Percentiles rank a stretch among this genome's conserved stretches.
These are phyloP conservation scores for Rhodamnia argentea DNA, from an alignment of 345 rosid genomes.

Conservation along the genomic window DNA sequence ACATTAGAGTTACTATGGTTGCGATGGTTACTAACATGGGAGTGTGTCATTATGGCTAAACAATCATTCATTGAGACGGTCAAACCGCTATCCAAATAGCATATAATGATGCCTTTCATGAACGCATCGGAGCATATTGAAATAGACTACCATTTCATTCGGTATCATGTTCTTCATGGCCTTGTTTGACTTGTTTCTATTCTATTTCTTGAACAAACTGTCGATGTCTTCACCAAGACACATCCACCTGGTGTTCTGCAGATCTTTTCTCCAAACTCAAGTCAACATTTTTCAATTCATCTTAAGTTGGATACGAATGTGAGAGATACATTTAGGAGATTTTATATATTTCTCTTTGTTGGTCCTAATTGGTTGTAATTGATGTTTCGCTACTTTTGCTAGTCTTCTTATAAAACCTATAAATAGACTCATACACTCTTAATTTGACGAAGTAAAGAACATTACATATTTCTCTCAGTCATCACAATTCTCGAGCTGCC, in stretches of 20 bases:
- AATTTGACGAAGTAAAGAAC: neutral
- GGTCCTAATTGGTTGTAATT: neutral
- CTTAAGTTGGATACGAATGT: neutral
- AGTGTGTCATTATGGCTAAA: neutral
- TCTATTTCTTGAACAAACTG: neutral
- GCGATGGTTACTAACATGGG: neutral
- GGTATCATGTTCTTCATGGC: neutral
- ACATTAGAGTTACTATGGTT: neutral
- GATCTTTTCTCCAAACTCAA: neutral
- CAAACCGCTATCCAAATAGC: neutral
- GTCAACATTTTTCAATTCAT: neutral
- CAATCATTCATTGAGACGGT: neutral
- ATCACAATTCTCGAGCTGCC: neutral
- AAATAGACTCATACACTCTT: neutral
- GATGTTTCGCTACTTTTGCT: neutral
- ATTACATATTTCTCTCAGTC: neutral
- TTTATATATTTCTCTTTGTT: neutral
- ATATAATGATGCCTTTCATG: neutral
- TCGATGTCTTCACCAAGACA: neutral
- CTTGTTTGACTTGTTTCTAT: neutral
- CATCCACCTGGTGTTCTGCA: fast-evolving
- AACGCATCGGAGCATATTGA: neutral
- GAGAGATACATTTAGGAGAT: neutral
- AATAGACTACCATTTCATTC: neutral
- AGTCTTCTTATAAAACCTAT: neutral